Evolutionary conservation across 768 basidiomycete genomes (phyloP).

Genomic region (Phanerodontia chrysosporium): DNA sequence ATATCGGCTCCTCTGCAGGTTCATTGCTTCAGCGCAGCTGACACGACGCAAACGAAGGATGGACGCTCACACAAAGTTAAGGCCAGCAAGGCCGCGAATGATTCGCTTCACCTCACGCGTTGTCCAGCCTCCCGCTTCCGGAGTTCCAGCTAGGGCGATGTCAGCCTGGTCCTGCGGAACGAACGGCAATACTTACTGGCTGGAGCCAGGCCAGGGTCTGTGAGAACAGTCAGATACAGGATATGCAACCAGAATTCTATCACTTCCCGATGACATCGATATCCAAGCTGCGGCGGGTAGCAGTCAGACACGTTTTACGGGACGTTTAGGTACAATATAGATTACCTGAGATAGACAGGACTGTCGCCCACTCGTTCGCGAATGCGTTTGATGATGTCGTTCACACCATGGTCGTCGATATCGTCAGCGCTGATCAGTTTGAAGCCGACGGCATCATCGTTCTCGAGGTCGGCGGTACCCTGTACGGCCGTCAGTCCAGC

Average conservation of each 20-base stretch:
- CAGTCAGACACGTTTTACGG: not conserved
- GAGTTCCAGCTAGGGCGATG: conserved; percentile 61
- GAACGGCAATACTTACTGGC: conserved; percentile 49
- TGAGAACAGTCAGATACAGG: not conserved
- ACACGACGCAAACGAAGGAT: not conserved
- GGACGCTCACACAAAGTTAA: conserved; percentile 71
- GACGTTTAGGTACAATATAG: not conserved
- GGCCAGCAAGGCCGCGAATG: conserved; percentile 69
- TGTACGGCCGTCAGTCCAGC: conserved; percentile 22
- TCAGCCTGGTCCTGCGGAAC: not conserved
- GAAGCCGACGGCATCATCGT: conserved; percentile 74
- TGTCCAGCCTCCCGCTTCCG: conserved; percentile 84
- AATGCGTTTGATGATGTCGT: conserved; percentile 67
- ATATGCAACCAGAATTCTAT: not conserved
- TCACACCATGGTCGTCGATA: conserved; percentile 74
- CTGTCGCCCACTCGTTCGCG: conserved; percentile 64
- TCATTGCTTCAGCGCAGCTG: not conserved
- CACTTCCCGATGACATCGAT: conserved; percentile 74
- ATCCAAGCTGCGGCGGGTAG: conserved; percentile 47
- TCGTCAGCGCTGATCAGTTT: conserved; percentile 77
- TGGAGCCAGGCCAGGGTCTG: conserved; percentile 76
- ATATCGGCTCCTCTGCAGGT: conserved; percentile 54
- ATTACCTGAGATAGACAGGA: conserved; percentile 69
- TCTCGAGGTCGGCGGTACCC: conserved; percentile 58
- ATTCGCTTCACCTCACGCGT: conserved; percentile 78